Evolutionary conservation across 1,284 basidiomycete species (phyloP).

Genomic region (Melampsora americana): DNA sequence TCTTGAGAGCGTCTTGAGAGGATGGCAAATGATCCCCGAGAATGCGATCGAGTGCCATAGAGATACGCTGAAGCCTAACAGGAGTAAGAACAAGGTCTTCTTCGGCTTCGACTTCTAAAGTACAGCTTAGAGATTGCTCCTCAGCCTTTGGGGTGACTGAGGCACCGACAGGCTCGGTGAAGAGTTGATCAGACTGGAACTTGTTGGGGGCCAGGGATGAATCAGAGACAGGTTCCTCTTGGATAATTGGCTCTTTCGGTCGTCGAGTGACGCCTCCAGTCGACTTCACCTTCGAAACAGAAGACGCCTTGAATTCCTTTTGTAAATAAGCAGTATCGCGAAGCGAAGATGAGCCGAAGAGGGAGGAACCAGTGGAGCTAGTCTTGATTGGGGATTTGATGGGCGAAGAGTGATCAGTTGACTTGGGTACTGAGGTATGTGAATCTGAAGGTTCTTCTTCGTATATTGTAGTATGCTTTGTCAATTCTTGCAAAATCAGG

Average conservation of each 20-base stretch:
- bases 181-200: not conserved
- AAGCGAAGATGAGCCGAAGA: not conserved
- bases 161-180: no score
- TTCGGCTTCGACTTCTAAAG: not conserved
- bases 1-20: no score
- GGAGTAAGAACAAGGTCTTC: not conserved
- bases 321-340: conserved; percentile 32
- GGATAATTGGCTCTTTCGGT: not conserved
- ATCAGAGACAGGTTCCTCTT: not conserved
- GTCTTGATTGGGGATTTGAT: not conserved
- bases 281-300: not conserved
- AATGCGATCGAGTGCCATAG: conserved; percentile 33
- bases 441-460: conserved; percentile 11
- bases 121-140: not conserved
- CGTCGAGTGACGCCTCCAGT: not conserved
- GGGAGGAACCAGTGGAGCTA: not conserved
- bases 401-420: conserved; percentile 4
- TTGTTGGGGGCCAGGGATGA: no score
- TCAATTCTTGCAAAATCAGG: conserved; percentile 10
- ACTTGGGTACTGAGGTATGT: not conserved
- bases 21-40: not conserved
- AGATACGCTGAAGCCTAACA: conserved; percentile 12
- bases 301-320: conserved; percentile 13
- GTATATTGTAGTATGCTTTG: conserved; percentile 10
- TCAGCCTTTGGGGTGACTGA: not conserved